Evolutionary conservation across 2,329 filamentous ascomycete species (phyloP), one percentile per base, ranked within the genome.

Genomic region (Fusarium agapanthi): DNA sequence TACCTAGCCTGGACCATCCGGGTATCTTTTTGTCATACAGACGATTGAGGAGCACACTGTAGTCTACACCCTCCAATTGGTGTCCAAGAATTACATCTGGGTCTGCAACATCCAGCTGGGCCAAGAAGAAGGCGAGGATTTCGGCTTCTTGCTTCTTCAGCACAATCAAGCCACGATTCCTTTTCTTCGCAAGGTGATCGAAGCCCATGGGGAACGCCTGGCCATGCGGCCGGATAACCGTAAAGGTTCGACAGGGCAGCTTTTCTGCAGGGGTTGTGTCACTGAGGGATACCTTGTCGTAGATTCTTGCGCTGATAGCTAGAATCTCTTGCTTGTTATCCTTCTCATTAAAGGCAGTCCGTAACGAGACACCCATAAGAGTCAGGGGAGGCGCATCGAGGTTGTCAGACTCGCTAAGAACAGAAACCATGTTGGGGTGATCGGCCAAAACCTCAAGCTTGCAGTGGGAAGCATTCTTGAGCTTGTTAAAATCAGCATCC

Each of bases 261-360:
- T 95, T 93, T 72, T 98, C 95, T 2, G 95, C 92, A 2, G 95
- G 91, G 0, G 94, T 97, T 1, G 95, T 97, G 76, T 99, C 95
- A 47, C 88, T 93, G 35, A 99, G 87, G 10, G 91, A 92, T 22
- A 99, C 88, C 79, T 97, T 95, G 75, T 97, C 94, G 81, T 98
- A 99, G 37, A 98, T 91, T 76, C 97, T 91, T 40, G 94, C 94
- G 81, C 95, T 98, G 65, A 96, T 94, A 67, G 96, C 90, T 16
- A 99, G 85, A 53, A 99, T 95, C 81, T 99, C 96, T 79, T 98
- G 95, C 84, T 97, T 98, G 84, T 98, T 99, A 61, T 95, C 93
- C 79, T 94, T 95, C 41, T 91, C 88, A 76, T 98, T 98, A 82
- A 97, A 93, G 12, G 91, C 90, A 2, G 95, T 98, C 58, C 96